Conservation (phyloP, 2,329 filamentous ascomycete species). For the Ambrosiella xylebori region DNA sequence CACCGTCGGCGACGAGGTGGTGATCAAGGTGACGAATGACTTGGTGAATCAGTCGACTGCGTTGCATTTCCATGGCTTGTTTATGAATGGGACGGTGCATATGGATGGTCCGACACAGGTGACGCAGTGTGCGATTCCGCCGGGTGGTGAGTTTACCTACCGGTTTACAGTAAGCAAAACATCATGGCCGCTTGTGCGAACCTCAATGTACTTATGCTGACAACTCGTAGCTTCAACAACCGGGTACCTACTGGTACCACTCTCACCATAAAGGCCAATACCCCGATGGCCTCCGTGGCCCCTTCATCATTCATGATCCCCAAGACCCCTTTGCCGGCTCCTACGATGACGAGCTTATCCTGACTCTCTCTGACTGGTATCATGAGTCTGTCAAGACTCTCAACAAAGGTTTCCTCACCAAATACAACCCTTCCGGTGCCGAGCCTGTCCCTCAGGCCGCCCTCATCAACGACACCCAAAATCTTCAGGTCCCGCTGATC, state of each 20-base stretch:
- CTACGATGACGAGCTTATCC: slow-evolving; percentile 44
- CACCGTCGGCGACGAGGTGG: slow-evolving; percentile 41
- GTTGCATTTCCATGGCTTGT: slow-evolving; percentile 55
- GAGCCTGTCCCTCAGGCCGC: slow-evolving; percentile 52
- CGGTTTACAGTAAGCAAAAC: slow-evolving; percentile 40
- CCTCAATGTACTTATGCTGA: not conserved
- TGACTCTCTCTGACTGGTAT: slow-evolving; percentile 57
- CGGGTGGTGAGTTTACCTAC: slow-evolving; percentile 50
- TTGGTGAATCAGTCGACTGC: slow-evolving; percentile 46
- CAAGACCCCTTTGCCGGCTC: slow-evolving; percentile 36
- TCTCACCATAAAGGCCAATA: slow-evolving; percentile 52
- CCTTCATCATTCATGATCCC: slow-evolving; percentile 47
- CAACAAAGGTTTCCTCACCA: slow-evolving; percentile 32
- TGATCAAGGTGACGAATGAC: slow-evolving; percentile 41
- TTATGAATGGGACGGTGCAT: slow-evolving; percentile 45
- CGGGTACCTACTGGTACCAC: slow-evolving; percentile 69
- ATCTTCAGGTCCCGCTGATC: slow-evolving; percentile 39
- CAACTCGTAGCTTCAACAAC: slow-evolving; percentile 27
- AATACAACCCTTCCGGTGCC: slow-evolving; percentile 37
- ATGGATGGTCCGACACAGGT: slow-evolving; percentile 56
- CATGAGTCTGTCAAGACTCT: slow-evolving; percentile 38
- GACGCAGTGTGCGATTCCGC: slow-evolving; percentile 48
- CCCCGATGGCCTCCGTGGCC: slow-evolving; percentile 49
- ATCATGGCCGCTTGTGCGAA: not conserved
- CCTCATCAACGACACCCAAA: slow-evolving; percentile 53